Base-by-base conservation (phyloP, 1,284 basidiomycete genomes). In the Wolfiporia cocos region DNA sequence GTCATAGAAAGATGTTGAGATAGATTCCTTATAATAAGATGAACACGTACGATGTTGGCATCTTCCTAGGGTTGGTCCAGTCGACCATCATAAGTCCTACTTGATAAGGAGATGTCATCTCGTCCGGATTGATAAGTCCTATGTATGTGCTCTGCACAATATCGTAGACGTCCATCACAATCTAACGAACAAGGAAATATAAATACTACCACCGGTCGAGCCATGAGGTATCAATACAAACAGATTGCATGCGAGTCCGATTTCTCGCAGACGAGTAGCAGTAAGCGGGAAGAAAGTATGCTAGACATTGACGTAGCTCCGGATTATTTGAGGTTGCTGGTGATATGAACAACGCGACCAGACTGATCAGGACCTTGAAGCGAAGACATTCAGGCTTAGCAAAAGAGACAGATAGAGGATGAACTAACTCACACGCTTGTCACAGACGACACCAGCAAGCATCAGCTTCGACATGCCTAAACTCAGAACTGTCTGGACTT, bases 281-380 rank as follows among this genome's bases (percentile, higher is more conserved):
- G 61, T 89, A 96, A 0, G 92, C 83, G 0, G 92, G 91, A 62
- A 97, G 82, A 70, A 96, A 96, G 65, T 96, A 96, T 11, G 89
- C 83, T 15, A 97, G 70, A 58, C 92, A 96, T 64, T 97, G 94
- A 41, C 91, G 74, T 19, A 96, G 67, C 47, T 90, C 76, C 55
- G 87, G 83, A 55, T 95, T 96, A 33, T 84, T 79, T 10, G 70
- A 71, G 0, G 91, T 94, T 42, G 86, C 80, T 1, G 91, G 88
- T 0, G 86, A 89, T 49, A 96, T 79, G 63, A 94, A 97, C 15
- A 86, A 74, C 31, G 91, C 63, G 1, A 92, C 76, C 2, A 96
- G 73, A 40, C 78, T 81, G 50, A 79, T 76, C 26, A 96, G 66
- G 2, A 94, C 77, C 88, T 92, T 51, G 28, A 40, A 17, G 19